phyloP scores from a whole-genome alignment of 768 basidiomycete species.

The Ramaria sp. region DNA sequence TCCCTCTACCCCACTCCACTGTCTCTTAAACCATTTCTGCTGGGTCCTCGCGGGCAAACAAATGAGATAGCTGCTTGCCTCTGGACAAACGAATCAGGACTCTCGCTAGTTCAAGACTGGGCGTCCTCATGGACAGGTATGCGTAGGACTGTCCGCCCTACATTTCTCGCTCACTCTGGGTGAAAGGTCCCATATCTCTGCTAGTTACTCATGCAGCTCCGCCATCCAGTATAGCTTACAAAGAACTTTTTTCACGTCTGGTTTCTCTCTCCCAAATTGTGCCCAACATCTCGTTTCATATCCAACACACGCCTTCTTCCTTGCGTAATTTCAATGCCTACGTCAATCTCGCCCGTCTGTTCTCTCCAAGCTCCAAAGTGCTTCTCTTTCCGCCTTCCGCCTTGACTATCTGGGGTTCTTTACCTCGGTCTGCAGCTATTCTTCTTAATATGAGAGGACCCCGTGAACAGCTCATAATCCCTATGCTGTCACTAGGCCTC shows the following conservation, averaged over 20 bases:
- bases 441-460: not conserved
- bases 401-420: not conserved
- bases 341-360: not conserved
- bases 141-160: not conserved
- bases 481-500: not conserved
- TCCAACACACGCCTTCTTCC: not conserved
- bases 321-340: not conserved
- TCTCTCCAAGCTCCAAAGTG: not conserved
- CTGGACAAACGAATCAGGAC: not conserved
- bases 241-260: not conserved
- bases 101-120: not conserved
- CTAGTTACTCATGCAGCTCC: not conserved
- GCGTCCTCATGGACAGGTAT: not conserved
- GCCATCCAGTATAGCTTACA: not conserved
- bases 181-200: not conserved
- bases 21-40: not conserved
- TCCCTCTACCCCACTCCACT: not conserved
- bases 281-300: not conserved
- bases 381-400: not conserved
- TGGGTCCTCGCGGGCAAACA: not conserved
- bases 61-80: not conserved
- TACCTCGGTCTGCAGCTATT: not conserved
- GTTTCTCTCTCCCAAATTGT: not conserved
- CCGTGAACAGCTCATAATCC: not conserved
- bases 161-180: not conserved